Evolutionary conservation across 78 protist species (phyloP).

Genomic region (Dictyostelium purpureum): DNA sequence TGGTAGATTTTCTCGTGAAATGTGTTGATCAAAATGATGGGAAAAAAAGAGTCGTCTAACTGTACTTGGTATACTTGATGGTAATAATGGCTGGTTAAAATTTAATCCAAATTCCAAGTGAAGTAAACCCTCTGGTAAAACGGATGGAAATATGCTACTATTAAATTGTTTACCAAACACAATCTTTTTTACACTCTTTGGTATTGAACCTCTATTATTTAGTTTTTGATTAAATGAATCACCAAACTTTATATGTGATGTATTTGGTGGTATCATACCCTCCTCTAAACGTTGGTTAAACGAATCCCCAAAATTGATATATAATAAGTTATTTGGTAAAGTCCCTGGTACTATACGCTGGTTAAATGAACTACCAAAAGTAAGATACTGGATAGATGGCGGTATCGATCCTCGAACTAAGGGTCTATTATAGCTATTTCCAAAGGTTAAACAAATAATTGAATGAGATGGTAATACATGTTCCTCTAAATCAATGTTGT

Average conservation of each 20-base stretch:
- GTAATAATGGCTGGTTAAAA: not conserved
- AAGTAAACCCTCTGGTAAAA: not conserved
- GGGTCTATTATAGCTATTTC: not conserved
- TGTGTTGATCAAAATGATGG: not conserved
- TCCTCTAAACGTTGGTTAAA: slow-evolving; percentile 14
- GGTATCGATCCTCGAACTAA: not conserved
- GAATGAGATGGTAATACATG: not conserved
- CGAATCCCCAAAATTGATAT: not conserved
- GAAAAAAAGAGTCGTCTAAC: slow-evolving; percentile 5
- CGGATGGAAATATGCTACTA: not conserved
- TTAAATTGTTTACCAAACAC: slow-evolving; percentile 22
- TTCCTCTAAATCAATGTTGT: not conserved
- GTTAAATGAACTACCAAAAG: not conserved
- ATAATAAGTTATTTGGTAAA: not conserved
- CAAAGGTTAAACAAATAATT: not conserved
- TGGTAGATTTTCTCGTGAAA: not conserved
- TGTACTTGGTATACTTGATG: not conserved
- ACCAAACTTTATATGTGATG: not conserved
- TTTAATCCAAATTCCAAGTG: not conserved
- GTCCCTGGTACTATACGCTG: not conserved
- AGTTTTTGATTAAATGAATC: not conserved
- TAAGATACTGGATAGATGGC: not conserved
- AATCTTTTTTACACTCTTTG: not conserved
- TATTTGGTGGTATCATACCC: not conserved
- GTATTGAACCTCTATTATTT: not conserved